These are phyloP conservation scores for Coelastrella sp. DNA, from an alignment of 139 green algal genomes.

Conservation along the genomic window DNA sequence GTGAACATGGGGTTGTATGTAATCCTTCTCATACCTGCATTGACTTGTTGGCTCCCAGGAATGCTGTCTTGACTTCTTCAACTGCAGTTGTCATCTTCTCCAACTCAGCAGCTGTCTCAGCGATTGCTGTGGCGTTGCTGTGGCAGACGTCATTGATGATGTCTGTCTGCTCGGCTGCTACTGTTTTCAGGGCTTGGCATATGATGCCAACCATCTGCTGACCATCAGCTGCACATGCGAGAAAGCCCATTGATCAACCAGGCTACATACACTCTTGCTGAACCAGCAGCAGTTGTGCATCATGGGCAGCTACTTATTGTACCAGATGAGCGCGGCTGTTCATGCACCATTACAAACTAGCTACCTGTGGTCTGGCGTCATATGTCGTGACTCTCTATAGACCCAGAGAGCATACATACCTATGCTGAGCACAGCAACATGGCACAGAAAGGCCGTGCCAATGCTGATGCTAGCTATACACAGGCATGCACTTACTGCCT, in stretches of 20 bases:
- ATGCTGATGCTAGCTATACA: background rate
- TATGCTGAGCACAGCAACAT: too few relatives aligned
- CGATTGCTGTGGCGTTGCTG: slow-evolving; percentile 71
- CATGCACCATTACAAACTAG: too few relatives aligned
- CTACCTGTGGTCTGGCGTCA: too few relatives aligned
- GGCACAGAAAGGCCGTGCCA: too few relatives aligned
- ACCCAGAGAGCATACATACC: too few relatives aligned
- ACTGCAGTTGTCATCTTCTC: slow-evolving; percentile 50
- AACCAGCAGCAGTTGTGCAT: too few relatives aligned
- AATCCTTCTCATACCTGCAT: slow-evolving; percentile 61
- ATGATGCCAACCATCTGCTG: slow-evolving; percentile 49
- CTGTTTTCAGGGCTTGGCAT: slow-evolving; percentile 46
- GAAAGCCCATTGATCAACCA: too few relatives aligned
- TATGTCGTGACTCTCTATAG: too few relatives aligned
- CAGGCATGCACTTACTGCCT: background rate
- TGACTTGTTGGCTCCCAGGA: slow-evolving; percentile 48
- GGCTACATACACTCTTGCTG: too few relatives aligned
- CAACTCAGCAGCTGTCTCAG: slow-evolving; percentile 66
- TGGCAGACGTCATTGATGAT: slow-evolving; percentile 66
- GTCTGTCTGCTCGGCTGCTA: slow-evolving; percentile 62
- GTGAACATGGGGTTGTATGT: too few relatives aligned
- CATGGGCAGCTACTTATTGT: too few relatives aligned
- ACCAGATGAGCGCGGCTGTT: too few relatives aligned
- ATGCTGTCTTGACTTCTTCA: slow-evolving; percentile 51
- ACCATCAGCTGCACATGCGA: slow-evolving; percentile 31